Evolutionary conservation across 2,329 filamentous ascomycete genomes (phyloP).

Genomic region (Clonostachys sp.): DNA sequence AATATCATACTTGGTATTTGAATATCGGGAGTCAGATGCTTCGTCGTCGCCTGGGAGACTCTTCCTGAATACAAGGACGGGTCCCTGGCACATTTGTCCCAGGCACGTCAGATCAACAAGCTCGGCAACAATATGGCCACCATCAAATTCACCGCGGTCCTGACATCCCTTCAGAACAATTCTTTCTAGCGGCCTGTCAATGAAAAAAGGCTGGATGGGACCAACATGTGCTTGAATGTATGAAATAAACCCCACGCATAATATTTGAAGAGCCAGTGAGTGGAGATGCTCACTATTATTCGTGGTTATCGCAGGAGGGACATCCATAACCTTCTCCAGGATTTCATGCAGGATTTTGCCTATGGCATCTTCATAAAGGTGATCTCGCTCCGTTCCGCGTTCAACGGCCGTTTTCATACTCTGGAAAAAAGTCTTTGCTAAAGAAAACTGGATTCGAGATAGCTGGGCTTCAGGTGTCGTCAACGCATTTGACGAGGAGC

Average conservation of each 20-base stretch:
- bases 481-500: too few species aligned
- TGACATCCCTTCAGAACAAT: neutral
- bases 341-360: neutral
- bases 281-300: neutral
- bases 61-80: neutral
- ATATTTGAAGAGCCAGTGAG: neutral
- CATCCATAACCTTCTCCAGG: too few species aligned
- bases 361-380: neutral
- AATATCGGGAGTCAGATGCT: neutral
- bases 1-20: neutral
- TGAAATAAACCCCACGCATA: neutral
- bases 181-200: neutral
- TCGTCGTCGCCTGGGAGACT: too few species aligned
- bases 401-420: neutral
- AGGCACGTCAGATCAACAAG: neutral
- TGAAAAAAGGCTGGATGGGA: neutral
- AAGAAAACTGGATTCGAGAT: neutral
- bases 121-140: neutral
- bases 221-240: neutral
- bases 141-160: accelerated
- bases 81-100: neutral
- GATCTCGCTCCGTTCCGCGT: neutral
- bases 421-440: neutral
- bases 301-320: too few species aligned
- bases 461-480: neutral